Evolutionary conservation across 306 rosid genomes (phyloP).

Genomic region (Hylodesmum podocarpum): DNA sequence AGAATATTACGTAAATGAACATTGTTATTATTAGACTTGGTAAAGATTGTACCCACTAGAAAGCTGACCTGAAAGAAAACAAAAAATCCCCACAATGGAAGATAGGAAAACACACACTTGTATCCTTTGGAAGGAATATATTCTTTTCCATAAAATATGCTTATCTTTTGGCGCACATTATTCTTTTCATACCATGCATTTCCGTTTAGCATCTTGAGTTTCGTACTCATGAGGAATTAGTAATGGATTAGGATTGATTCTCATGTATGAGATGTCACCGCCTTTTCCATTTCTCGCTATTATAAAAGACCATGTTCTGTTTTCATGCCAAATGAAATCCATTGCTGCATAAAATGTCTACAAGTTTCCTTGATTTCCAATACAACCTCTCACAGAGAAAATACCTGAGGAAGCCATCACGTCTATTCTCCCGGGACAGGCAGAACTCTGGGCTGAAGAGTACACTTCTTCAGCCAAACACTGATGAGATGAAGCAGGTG

Average conservation of each 20-base stretch:
- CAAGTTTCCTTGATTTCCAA: slow-evolving; percentile 78
- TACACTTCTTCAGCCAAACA: slow-evolving; percentile 50
- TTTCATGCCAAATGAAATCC: neutral
- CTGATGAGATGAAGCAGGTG: slow-evolving; percentile 72
- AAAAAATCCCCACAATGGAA: slow-evolving; percentile 11
- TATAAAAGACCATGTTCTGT: neutral
- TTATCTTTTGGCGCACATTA: slow-evolving; percentile 12
- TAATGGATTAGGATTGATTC: slow-evolving; percentile 4
- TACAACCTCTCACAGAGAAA: slow-evolving; percentile 63
- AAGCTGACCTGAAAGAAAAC: neutral
- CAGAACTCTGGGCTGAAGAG: slow-evolving; percentile 51
- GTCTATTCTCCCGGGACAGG: slow-evolving; percentile 47
- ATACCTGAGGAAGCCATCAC: slow-evolving; percentile 61
- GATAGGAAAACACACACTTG: slow-evolving; percentile 21
- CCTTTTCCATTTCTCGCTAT: neutral
- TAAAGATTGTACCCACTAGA: neutral
- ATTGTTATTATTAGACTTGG: slow-evolving; percentile 13
- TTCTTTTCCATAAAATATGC: slow-evolving; percentile 37
- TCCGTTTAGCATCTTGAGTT: slow-evolving; percentile 40
- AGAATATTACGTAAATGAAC: slow-evolving; percentile 29
- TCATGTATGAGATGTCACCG: neutral
- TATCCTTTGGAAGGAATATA: slow-evolving; percentile 46
- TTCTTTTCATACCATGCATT: slow-evolving; percentile 32
- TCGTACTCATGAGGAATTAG: slow-evolving; percentile 44
- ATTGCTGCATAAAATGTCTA: slow-evolving; percentile 41